These are phyloP conservation scores for Talaromyces wortmannii DNA, from an alignment of 495 filamentous ascomycete species.

Conservation along the genomic window DNA sequence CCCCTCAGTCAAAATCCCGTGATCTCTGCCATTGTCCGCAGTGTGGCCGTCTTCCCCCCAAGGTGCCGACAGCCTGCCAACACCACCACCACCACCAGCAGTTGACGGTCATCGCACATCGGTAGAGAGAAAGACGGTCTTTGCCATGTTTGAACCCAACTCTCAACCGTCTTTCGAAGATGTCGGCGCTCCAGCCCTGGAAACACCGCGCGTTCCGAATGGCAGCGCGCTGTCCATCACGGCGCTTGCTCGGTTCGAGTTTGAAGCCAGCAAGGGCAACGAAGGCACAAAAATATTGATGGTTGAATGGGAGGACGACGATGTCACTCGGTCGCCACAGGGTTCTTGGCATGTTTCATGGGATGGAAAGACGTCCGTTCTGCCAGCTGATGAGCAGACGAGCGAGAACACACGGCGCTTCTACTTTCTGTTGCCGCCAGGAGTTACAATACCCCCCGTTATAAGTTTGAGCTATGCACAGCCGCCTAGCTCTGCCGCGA, in stretches of 20 bases:
- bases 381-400: constrained; percentile 55
- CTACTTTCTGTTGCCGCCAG: constrained; percentile 68
- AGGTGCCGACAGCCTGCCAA: neutral
- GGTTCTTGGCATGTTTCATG: constrained; percentile 66
- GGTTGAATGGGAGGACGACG: constrained; percentile 72
- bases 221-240: constrained; percentile 24
- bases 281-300: constrained; percentile 82
- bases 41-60: neutral
- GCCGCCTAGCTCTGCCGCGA: constrained; percentile 9
- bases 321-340: constrained; percentile 24
- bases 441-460: constrained; percentile 56
- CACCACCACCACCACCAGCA: too few species aligned
- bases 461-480: constrained; percentile 55
- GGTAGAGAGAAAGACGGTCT: neutral
- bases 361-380: constrained; percentile 62
- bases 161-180: constrained; percentile 9
- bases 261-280: constrained; percentile 67
- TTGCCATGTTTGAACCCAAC: neutral
- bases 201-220: constrained; percentile 18
- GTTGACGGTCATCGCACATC: neutral
- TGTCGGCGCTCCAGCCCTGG: constrained; percentile 25
- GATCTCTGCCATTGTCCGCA: neutral
- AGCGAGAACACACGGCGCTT: constrained; percentile 52
- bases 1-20: neutral
- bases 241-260: constrained; percentile 77